Base-by-base conservation (phyloP, 495 filamentous ascomycete species). In the Aspergillus bridgeri region DNA sequence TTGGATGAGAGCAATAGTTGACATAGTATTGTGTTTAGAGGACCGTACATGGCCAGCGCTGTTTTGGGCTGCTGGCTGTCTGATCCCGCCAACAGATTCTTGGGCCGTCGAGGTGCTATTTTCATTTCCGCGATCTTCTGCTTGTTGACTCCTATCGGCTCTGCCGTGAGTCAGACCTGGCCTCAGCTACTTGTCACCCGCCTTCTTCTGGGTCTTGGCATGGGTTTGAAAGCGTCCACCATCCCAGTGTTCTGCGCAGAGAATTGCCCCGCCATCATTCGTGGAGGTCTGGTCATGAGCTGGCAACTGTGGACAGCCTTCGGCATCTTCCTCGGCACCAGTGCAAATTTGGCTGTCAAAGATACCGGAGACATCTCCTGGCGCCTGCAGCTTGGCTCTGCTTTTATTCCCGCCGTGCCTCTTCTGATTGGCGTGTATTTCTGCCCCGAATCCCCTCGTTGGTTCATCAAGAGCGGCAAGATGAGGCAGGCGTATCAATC, bases 221-320 rank as follows among this genome's bases (percentile, higher is more conserved):
- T 89, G 85, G 86, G 85, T 77, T 75, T 53, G 78, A 82, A 83
- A 57, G 81, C 67, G 51, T 66, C 68, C 24, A 78, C 73, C 20
- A 85, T 91, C 17, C 88, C 90, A 7, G 83, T 95, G 23, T 92
- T 83, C 63, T 84, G 88, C 3, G 89, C 89, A 3, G 90, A 95
- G 63, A 91, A 87, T 67, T 76, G 81, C 11, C 90, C 90, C 0
- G 85, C 90, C 17, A 67, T 75, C 20, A 87, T 95, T 53, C 81
- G 90, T 61, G 90, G 90, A 48, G 88, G 82, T 7, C 71, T 95
- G n/a, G 87, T 90, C 42, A 93, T 95, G 89, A 81, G 75, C 17
- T 93, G 89, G 89, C 90, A 95, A 45, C 23, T 66, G 21, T 88
- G 89, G 89, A 91, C 88, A 7, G 89, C 89, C 2, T 92, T 92